Evolutionary conservation across 805 yeast genomes (phyloP).

Genomic region (Pichia nanzhaoensis): DNA sequence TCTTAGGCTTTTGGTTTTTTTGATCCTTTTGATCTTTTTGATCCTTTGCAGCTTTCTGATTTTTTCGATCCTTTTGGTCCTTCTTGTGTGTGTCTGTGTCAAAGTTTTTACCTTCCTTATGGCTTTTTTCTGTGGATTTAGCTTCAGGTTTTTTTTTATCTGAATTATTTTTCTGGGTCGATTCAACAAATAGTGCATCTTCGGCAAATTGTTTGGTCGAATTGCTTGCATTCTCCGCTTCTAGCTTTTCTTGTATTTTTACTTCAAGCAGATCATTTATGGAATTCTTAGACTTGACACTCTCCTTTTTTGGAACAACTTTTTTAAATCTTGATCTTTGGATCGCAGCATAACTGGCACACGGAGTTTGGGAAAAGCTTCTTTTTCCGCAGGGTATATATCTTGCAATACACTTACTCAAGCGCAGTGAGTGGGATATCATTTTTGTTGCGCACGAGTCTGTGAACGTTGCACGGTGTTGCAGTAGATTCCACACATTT

Average conservation of each 20-base stretch:
- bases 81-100: too few species aligned
- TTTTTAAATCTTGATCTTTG: conserved; percentile 15
- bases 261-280: not conserved
- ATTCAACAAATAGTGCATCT: not conserved
- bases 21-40: not conserved
- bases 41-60: not conserved
- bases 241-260: conserved; percentile 1
- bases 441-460: too few species aligned
- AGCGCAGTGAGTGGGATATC: not conserved
- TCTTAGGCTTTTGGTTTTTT: too few species aligned
- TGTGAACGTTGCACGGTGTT: too few species aligned
- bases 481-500: too few species aligned
- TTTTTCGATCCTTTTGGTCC: not conserved
- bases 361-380: not conserved
- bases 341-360: conserved; percentile 1
- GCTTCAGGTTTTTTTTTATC: not conserved
- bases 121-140: too few species aligned
- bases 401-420: not conserved
- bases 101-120: too few species aligned
- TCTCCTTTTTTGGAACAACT: not conserved
- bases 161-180: too few species aligned
- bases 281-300: not conserved
- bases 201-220: not conserved
- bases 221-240: not conserved
- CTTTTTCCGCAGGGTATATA: not conserved